Percentiles rank a stretch among this genome's conserved stretches.
Conservation (phyloP, 371 early-diverging fungal genomes). For the Mucor indicus region DNA sequence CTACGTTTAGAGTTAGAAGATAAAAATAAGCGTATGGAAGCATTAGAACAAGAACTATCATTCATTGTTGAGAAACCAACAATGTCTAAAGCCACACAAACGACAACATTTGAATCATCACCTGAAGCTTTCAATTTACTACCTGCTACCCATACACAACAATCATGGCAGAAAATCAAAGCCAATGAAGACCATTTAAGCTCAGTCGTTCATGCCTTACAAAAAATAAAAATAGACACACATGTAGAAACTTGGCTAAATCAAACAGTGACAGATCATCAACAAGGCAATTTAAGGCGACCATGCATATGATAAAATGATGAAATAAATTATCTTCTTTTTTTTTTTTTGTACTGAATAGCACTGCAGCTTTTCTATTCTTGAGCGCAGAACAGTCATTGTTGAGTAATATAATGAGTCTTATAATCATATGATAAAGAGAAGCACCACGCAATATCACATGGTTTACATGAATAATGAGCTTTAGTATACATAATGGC, state of each 20-base stretch:
- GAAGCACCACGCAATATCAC: too few relatives aligned
- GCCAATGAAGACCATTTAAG: slow-evolving; percentile 3
- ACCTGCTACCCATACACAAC: not conserved
- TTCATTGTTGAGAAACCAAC: not conserved
- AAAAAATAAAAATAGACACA: slow-evolving; percentile 9
- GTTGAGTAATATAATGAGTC: too few relatives aligned
- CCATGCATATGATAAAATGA: too few relatives aligned
- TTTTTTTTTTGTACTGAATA: too few relatives aligned
- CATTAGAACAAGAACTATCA: slow-evolving; percentile 2
- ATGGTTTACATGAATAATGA: too few relatives aligned
- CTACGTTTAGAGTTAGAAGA: slow-evolving; percentile 13
- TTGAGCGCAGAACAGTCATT: too few relatives aligned
- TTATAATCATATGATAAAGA: too few relatives aligned
- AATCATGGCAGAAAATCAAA: not conserved
- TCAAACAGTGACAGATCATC: slow-evolving; percentile 4
- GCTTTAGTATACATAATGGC: too few relatives aligned
- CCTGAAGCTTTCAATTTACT: slow-evolving; percentile 19
- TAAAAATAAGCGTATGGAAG: not conserved
- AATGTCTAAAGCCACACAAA: not conserved
- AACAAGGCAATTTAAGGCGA: not conserved
- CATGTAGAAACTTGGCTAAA: slow-evolving; percentile 4
- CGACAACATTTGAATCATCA: slow-evolving; percentile 13
- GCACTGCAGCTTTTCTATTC: too few relatives aligned
- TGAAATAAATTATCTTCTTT: too few relatives aligned
- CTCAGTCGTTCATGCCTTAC: slow-evolving; percentile 10